phyloP scores from a whole-genome alignment of 768 basidiomycete genomes.

The Rhizopogon rudus region DNA sequence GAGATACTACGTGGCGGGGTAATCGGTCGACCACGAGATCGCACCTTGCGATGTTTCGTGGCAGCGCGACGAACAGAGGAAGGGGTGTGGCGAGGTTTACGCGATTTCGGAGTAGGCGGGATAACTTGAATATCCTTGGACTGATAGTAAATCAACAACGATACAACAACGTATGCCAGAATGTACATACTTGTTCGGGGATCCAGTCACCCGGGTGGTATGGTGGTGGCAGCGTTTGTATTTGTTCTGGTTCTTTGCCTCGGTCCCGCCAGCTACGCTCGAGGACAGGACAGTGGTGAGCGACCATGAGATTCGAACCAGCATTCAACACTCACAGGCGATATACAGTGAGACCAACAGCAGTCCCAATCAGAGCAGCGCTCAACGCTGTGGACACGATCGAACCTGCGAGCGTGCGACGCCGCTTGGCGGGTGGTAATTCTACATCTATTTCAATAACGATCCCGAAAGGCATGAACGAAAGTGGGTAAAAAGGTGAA shows the following conservation, averaged over 20 bases:
- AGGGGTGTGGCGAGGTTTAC: conserved; percentile 30
- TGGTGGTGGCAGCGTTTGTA: conserved; percentile 51
- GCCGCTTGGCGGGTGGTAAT: conserved; percentile 71
- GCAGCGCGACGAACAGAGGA: conserved; percentile 29
- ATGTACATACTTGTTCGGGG: conserved; percentile 28
- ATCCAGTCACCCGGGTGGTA: conserved; percentile 61
- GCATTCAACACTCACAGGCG: conserved; percentile 55
- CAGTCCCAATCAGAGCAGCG: conserved; percentile 82
- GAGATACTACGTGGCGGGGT: conserved; percentile 24
- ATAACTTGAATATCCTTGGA: conserved; percentile 29
- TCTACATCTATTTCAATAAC: conserved; percentile 58
- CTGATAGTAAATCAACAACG: conserved; percentile 2
- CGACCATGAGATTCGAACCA: not conserved
- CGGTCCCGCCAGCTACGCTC: conserved; percentile 68
- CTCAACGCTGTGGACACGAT: conserved; percentile 81
- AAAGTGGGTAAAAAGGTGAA: conserved; percentile 10
- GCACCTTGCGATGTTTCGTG: conserved; percentile 33
- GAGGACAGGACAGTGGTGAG: not conserved
- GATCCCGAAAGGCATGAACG: conserved; percentile 31
- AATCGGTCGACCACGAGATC: conserved; percentile 17
- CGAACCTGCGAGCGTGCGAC: conserved; percentile 75
- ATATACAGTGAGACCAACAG: conserved; percentile 84
- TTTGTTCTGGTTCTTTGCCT: conserved; percentile 40
- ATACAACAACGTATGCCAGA: not conserved
- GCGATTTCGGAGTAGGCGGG: conserved; percentile 34